Evolutionary conservation across 805 yeast species (phyloP).

Genomic region (Tetrapisispora nanseiensis): DNA sequence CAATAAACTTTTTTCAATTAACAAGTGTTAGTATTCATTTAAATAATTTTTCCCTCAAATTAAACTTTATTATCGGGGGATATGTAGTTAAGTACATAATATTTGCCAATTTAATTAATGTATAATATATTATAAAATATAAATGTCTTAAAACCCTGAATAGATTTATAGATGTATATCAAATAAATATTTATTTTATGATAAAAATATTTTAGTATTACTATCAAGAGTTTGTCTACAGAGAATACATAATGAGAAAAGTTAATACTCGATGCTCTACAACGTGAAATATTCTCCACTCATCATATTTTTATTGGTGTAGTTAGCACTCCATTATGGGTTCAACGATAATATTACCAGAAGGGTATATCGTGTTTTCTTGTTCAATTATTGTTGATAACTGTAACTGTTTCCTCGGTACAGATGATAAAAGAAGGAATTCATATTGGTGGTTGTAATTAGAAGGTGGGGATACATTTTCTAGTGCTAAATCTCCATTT

Average conservation of each 20-base stretch:
- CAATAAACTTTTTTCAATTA: neutral
- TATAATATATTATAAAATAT: neutral
- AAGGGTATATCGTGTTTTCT: constrained; percentile 46
- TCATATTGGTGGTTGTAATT: constrained; percentile 38
- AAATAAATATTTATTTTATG: too few relatives aligned
- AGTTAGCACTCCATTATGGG: constrained; percentile 1
- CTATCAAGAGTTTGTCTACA: too few relatives aligned
- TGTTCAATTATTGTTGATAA: constrained; percentile 32
- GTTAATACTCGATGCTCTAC: too few relatives aligned
- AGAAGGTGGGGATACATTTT: neutral
- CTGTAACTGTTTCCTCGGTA: constrained; percentile 43
- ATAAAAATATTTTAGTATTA: too few relatives aligned
- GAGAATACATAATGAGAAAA: too few relatives aligned
- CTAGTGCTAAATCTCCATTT: constrained; percentile 10
- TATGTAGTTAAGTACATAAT: too few relatives aligned
- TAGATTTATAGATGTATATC: neutral
- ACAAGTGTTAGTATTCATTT: neutral
- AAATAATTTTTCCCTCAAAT: too few relatives aligned
- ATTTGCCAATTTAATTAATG: neutral
- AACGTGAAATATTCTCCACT: too few relatives aligned
- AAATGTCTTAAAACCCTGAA: neutral
- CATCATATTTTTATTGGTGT: too few relatives aligned
- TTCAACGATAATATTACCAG: constrained; percentile 54
- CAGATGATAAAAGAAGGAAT: constrained; percentile 45
- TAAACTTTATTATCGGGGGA: too few relatives aligned